Conservation (phyloP, 352 stramenopile genomes). For the Phytophthora palmivora region DNA sequence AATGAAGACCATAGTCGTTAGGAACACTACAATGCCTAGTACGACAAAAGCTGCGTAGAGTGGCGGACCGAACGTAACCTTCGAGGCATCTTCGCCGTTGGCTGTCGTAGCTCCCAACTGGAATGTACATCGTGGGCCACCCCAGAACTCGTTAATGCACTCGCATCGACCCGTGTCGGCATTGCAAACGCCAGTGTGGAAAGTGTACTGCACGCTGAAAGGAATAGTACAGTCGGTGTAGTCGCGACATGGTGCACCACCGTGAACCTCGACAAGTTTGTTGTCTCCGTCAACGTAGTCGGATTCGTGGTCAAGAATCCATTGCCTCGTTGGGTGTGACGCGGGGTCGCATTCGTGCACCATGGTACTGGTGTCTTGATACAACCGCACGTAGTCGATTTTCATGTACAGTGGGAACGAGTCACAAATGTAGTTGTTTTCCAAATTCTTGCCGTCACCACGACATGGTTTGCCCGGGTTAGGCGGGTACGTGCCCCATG, state of each 20-base stretch:
- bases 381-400: conserved; percentile 88
- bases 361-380: conserved; percentile 73
- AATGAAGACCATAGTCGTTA: conserved; percentile 56
- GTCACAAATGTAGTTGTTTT: conserved; percentile 76
- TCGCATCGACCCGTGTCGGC: conserved; percentile 48
- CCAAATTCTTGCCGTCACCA: conserved; percentile 53
- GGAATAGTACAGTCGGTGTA: conserved; percentile 71
- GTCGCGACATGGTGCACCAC: conserved; percentile 57
- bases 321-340: conserved; percentile 71
- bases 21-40: conserved; percentile 26
- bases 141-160: conserved; percentile 68
- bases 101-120: conserved; percentile 44
- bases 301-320: conserved; percentile 66
- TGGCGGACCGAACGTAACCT: conserved; percentile 39
- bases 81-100: conserved; percentile 36
- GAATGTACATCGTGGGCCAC: conserved; percentile 68
- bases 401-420: conserved; percentile 87
- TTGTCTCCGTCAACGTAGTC: conserved; percentile 75
- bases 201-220: conserved; percentile 44
- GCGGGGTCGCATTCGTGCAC: conserved; percentile 60
- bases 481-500: conserved; percentile 81
- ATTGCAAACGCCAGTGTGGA: conserved; percentile 68
- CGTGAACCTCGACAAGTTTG: conserved; percentile 53
- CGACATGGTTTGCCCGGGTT: conserved; percentile 65
- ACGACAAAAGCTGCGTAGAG: conserved; percentile 36